phyloP scores from a whole-genome alignment of 306 rosid species.

The Styphnolobium japonicum region DNA sequence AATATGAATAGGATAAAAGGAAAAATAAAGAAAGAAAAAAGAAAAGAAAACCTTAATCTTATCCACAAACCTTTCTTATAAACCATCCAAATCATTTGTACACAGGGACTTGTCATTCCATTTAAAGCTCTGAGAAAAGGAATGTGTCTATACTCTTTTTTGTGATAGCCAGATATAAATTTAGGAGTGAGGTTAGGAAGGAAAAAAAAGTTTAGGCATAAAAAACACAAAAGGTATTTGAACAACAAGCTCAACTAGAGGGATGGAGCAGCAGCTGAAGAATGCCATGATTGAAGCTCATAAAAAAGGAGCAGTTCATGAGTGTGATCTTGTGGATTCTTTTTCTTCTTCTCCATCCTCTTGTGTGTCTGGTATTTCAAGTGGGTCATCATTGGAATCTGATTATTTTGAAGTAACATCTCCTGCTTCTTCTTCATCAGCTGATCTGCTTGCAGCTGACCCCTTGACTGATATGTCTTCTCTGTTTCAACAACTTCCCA shows the following conservation, averaged over 20 bases:
- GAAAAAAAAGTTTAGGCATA: not conserved
- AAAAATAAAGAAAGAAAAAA: not conserved
- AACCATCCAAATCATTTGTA: conserved; percentile 13
- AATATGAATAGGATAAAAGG: not conserved
- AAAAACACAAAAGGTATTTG: not conserved
- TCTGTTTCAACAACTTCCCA: conserved; percentile 42
- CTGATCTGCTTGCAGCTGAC: conserved; percentile 13
- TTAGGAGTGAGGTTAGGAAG: not conserved
- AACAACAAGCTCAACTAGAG: not conserved
- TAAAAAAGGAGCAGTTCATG: conserved; percentile 8
- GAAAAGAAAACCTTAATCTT: conserved; percentile 30
- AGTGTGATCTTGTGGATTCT: not conserved
- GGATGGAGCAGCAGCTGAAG: conserved; percentile 7
- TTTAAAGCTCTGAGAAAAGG: not conserved
- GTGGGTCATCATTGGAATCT: conserved; percentile 31
- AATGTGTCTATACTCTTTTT: not conserved
- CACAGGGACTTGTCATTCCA: conserved; percentile 21
- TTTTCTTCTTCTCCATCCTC: conserved; percentile 10
- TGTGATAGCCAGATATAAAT: conserved; percentile 1
- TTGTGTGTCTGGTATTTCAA: conserved; percentile 14
- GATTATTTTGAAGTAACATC: conserved; percentile 44
- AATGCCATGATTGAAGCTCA: not conserved
- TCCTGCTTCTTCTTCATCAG: conserved; percentile 10
- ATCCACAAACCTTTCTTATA: conserved; percentile 31
- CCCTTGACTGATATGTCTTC: conserved; percentile 40